phyloP scores from a whole-genome alignment of 257 asterid species.

The Henckelia pumila region DNA sequence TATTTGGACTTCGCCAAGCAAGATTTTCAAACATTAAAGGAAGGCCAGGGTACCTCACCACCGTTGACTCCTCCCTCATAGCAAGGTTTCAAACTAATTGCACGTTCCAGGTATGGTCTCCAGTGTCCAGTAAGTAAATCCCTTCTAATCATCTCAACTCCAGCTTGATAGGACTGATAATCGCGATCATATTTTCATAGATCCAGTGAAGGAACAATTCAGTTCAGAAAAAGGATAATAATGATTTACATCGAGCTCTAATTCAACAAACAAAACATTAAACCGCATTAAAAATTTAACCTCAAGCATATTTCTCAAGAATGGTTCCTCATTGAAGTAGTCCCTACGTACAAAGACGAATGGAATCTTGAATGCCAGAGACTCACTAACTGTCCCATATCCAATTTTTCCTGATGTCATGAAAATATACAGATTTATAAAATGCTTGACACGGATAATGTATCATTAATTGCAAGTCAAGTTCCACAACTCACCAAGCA shows the following conservation, averaged over 20 bases:
- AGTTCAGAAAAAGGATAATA: not conserved
- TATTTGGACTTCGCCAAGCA: slow-evolving; percentile 6
- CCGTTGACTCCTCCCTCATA: slow-evolving; percentile 85
- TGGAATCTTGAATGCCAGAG: slow-evolving; percentile 90
- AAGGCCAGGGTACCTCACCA: slow-evolving; percentile 65
- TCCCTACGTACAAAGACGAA: slow-evolving; percentile 96
- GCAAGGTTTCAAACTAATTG: slow-evolving; percentile 77
- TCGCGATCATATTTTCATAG: slow-evolving; percentile 20
- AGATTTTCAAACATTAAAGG: slow-evolving; percentile 11
- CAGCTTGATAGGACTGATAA: slow-evolving; percentile 75
- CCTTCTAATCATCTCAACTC: slow-evolving; percentile 98
- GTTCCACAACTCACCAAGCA: slow-evolving; percentile 75
- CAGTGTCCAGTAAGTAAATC: slow-evolving; percentile 97
- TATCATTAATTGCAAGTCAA: slow-evolving; percentile 3
- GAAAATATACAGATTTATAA: slow-evolving; percentile 16
- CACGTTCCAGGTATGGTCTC: slow-evolving; percentile 92
- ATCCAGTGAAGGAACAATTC: slow-evolving; percentile 15
- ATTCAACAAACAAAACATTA: slow-evolving; percentile 12
- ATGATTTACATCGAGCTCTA: not conserved
- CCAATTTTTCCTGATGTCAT: slow-evolving; percentile 85
- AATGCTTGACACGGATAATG: slow-evolving; percentile 19
- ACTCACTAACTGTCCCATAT: slow-evolving; percentile 96
- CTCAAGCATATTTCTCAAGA: slow-evolving; percentile 99
- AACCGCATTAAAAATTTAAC: slow-evolving; percentile 35
- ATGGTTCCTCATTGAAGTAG: slow-evolving; percentile 96